These are phyloP conservation scores for Spathaspora girioi DNA, from an alignment of 805 yeast species.

Conservation along the genomic window DNA sequence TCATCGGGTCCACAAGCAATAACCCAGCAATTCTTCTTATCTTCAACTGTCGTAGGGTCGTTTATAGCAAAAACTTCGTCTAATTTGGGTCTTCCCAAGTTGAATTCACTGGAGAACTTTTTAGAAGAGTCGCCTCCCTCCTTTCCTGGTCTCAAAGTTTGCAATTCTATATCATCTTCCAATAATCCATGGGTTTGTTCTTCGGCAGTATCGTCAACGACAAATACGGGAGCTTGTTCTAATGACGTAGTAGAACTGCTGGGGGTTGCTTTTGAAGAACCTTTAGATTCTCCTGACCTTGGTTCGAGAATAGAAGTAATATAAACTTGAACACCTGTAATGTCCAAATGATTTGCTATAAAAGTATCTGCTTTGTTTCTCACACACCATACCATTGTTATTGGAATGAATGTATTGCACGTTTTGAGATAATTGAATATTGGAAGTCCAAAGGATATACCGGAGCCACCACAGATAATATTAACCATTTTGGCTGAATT, in stretches of 20 bases:
- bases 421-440: conserved; percentile 38
- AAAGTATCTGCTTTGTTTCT: conserved; percentile 44
- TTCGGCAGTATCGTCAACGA: conserved; percentile 3
- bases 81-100: conserved; percentile 43
- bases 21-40: conserved; percentile 42
- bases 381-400: conserved; percentile 54
- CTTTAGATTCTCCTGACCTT: neutral
- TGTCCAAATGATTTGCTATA: conserved; percentile 34
- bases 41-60: conserved; percentile 24
- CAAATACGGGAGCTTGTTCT: conserved; percentile 3
- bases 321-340: conserved; percentile 33
- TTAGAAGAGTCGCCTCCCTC: conserved; percentile 9
- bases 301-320: conserved; percentile 25
- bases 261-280: neutral
- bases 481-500: conserved; percentile 46
- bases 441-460: conserved; percentile 62
- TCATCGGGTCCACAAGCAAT: conserved; percentile 57
- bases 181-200: conserved; percentile 20
- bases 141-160: conserved; percentile 17
- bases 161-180: conserved; percentile 18
- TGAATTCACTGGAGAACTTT: neutral
- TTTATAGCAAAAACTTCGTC: conserved; percentile 24
- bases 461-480: conserved; percentile 71
- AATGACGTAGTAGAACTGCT: neutral
- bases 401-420: conserved; percentile 15